Evolutionary conservation across 352 stramenopile species (phyloP).

Genomic region (Globisporangium parvum): DNA sequence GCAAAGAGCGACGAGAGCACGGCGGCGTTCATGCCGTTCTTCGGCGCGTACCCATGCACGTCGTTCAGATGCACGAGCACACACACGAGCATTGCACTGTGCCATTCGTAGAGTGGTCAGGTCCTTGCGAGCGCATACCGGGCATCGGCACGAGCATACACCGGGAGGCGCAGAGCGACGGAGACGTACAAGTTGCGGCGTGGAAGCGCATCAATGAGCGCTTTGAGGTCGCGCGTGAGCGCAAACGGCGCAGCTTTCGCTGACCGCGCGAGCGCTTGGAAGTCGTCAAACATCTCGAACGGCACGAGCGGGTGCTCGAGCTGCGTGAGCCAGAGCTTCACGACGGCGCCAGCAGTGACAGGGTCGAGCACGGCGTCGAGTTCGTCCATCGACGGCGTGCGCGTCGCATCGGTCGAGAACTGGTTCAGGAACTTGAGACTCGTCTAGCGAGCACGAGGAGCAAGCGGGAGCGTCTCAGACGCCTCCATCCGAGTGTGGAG

Average conservation of each 20-base stretch:
- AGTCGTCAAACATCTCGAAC: constrained; percentile 60
- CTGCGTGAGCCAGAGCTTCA: constrained; percentile 62
- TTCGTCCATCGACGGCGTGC: constrained; percentile 53
- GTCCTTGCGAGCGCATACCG: too few species aligned
- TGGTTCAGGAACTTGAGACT: constrained; percentile 63
- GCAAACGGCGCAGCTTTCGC: constrained; percentile 43
- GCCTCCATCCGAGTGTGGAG: too few species aligned
- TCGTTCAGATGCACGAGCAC: constrained; percentile 81
- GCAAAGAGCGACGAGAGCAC: constrained; percentile 45
- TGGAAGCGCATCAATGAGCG: constrained; percentile 50
- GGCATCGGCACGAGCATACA: neutral
- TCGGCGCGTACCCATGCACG: constrained; percentile 67
- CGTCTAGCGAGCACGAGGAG: constrained; percentile 13
- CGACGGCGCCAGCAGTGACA: constrained; percentile 47
- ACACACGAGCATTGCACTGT: constrained; percentile 59
- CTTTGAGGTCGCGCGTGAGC: constrained; percentile 45
- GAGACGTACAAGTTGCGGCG: constrained; percentile 57
- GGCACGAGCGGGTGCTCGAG: constrained; percentile 61
- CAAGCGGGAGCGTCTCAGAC: too few species aligned
- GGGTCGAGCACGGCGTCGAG: constrained; percentile 51
- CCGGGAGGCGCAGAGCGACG: neutral
- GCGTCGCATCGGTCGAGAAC: constrained; percentile 30
- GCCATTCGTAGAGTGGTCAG: too few species aligned
- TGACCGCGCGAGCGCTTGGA: constrained; percentile 34
- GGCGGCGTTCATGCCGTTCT: constrained; percentile 66